Conservation (phyloP, 352 stramenopile species). For the Phytophthora tubulina region DNA sequence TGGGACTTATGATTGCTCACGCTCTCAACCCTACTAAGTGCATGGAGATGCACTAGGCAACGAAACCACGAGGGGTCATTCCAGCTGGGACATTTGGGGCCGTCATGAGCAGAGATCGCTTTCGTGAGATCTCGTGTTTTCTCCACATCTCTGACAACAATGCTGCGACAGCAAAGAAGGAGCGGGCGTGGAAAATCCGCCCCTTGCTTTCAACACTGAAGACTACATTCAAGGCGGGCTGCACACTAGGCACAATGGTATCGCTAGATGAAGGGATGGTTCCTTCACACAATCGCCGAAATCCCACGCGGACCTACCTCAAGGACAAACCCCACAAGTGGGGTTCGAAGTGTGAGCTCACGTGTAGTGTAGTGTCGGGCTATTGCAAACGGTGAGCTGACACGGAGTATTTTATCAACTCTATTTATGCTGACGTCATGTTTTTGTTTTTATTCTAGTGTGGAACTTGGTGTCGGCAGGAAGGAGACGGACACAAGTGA, state of each 20-base stretch:
- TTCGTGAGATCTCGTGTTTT: not conserved
- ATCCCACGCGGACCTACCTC: constrained; percentile 8
- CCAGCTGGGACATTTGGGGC: not conserved
- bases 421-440: constrained; percentile 7
- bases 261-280: constrained; percentile 26
- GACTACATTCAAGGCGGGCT: constrained; percentile 21
- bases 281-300: constrained; percentile 8
- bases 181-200: not conserved
- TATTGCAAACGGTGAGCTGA: constrained; percentile 25
- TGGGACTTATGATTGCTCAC: not conserved
- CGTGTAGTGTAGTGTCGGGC: constrained; percentile 12
- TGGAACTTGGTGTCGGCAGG: constrained; percentile 9
- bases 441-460: constrained; percentile 1
- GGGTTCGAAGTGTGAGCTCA: constrained; percentile 13
- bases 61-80: not conserved
- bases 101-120: not conserved
- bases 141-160: not conserved
- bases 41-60: not conserved
- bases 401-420: not conserved
- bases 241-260: not conserved
- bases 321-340: constrained; percentile 18
- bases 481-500: constrained; percentile 1
- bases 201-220: not conserved
- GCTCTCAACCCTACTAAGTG: not conserved
- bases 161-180: not conserved